Conservation (phyloP, 805 yeast species). For the Scheffersomyces coipomensis region DNA sequence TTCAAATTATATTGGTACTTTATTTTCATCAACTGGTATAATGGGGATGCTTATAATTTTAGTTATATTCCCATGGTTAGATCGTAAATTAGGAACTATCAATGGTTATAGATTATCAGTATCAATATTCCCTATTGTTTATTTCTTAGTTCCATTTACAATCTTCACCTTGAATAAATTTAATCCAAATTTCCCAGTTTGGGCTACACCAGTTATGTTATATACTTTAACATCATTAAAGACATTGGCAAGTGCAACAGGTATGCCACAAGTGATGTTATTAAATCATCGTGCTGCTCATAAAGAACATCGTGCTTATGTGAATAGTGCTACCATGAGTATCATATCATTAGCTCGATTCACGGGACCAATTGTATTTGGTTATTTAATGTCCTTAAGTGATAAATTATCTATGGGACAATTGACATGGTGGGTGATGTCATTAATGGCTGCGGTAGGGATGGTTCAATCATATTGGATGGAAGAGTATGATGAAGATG, state of each 20-base stretch:
- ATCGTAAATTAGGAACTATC: slow-evolving; percentile 28
- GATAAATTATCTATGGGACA: slow-evolving; percentile 21
- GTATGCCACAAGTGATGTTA: slow-evolving; percentile 34
- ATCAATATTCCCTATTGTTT: slow-evolving; percentile 29
- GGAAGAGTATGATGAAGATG: slow-evolving; percentile 25
- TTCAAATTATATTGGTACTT: slow-evolving; percentile 30
- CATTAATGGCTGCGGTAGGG: slow-evolving; percentile 26
- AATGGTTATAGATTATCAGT: slow-evolving; percentile 30
- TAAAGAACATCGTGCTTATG: slow-evolving; percentile 32
- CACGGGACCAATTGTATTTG: slow-evolving; percentile 32
- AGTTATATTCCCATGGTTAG: slow-evolving; percentile 31
- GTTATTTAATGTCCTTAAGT: slow-evolving; percentile 34
- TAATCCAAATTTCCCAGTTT: slow-evolving; percentile 22
- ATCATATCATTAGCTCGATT: slow-evolving; percentile 31
- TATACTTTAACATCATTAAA: slow-evolving; percentile 31
- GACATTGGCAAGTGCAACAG: slow-evolving; percentile 32
- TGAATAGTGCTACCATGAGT: slow-evolving; percentile 32
- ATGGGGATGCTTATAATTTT: slow-evolving; percentile 32
- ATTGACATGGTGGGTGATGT: slow-evolving; percentile 36
- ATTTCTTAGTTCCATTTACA: slow-evolving; percentile 27
- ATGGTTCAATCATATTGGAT: slow-evolving; percentile 25
- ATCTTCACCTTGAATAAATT: slow-evolving; percentile 29
- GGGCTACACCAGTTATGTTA: slow-evolving; percentile 26
- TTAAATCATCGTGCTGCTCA: slow-evolving; percentile 35
- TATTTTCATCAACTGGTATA: slow-evolving; percentile 35